These are phyloP conservation scores for Yamadazyma pseudoaaseri DNA, from an alignment of 1,139 yeast species.

Conservation along the genomic window DNA sequence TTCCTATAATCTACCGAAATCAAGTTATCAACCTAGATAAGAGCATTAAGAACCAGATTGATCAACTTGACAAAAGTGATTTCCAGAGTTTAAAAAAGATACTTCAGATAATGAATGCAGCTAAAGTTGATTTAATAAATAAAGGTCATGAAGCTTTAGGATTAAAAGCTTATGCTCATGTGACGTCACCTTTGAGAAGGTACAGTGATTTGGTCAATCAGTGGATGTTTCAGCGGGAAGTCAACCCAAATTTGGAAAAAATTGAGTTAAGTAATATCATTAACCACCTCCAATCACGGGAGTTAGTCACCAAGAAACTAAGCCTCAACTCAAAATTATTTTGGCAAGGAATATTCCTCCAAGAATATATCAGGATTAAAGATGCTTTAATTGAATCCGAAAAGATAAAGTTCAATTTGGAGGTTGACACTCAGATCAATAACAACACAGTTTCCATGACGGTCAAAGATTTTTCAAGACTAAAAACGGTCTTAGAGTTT, in stretches of 20 bases:
- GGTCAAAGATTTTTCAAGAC: constrained; percentile 13
- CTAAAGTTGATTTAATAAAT: constrained; percentile 32
- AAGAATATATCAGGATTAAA: constrained; percentile 23
- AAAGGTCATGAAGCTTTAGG: constrained; percentile 66
- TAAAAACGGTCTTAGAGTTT: constrained; percentile 6
- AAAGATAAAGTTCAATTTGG: constrained; percentile 23
- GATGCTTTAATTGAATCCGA: constrained; percentile 10
- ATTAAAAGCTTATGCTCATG: constrained; percentile 60
- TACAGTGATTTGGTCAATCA: constrained; percentile 82
- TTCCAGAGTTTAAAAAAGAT: constrained; percentile 25
- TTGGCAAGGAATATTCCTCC: constrained; percentile 41
- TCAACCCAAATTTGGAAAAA: background rate
- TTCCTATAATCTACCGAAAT: constrained; percentile 57
- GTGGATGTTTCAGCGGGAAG: constrained; percentile 40
- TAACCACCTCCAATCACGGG: constrained; percentile 32
- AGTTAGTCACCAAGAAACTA: constrained; percentile 24
- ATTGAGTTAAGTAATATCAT: constrained; percentile 6
- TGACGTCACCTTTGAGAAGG: constrained; percentile 88
- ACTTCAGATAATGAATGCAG: constrained; percentile 29
- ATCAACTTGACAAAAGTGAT: constrained; percentile 7
- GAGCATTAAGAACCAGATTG: constrained; percentile 40
- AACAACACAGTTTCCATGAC: constrained; percentile 19
- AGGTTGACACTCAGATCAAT: constrained; percentile 19
- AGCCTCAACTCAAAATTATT: constrained; percentile 29
- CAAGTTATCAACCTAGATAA: constrained; percentile 31